Percentiles rank a stretch among this genome's conserved stretches.
These are phyloP conservation scores for Sporothrix humicola DNA, from an alignment of 2,329 filamentous ascomycete genomes.

Conservation along the genomic window DNA sequence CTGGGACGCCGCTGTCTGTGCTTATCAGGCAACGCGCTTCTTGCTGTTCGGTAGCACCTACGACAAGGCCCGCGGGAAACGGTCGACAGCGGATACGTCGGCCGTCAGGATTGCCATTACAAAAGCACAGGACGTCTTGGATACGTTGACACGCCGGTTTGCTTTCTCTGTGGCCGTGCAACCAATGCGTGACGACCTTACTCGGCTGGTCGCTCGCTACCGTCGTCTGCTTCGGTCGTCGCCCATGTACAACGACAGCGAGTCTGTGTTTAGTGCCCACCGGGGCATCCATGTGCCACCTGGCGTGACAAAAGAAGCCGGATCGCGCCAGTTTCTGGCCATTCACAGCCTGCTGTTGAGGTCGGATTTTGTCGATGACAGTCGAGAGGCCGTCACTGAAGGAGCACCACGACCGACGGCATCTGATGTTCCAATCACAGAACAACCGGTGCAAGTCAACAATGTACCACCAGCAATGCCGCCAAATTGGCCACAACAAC, in stretches of 20 bases:
- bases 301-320: conserved; percentile 24
- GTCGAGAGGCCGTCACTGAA: conserved; percentile 23
- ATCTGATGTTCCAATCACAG: background rate
- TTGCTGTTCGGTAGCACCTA: conserved; percentile 27
- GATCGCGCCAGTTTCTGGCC: conserved; percentile 10
- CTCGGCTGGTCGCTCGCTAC: background rate
- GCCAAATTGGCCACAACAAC: background rate
- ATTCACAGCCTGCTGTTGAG: conserved; percentile 23
- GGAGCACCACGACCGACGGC: background rate
- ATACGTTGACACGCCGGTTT: conserved; percentile 14
- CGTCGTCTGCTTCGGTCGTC: background rate
- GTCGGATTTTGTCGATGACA: conserved; percentile 27
- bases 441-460: background rate
- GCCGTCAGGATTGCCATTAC: conserved; percentile 17
- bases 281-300: background rate
- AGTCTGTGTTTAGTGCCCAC: conserved; percentile 12
- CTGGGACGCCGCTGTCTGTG: conserved; percentile 27
- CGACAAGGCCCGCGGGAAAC: conserved; percentile 11
- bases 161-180: conserved; percentile 15
- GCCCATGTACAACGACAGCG: background rate
- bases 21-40: conserved; percentile 25
- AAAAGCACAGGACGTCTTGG: conserved; percentile 15
- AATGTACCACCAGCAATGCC: background rate
- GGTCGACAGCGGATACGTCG: background rate
- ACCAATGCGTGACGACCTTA: conserved; percentile 23